Conservation (phyloP, 306 rosid species). For the Fagus crenata region DNA sequence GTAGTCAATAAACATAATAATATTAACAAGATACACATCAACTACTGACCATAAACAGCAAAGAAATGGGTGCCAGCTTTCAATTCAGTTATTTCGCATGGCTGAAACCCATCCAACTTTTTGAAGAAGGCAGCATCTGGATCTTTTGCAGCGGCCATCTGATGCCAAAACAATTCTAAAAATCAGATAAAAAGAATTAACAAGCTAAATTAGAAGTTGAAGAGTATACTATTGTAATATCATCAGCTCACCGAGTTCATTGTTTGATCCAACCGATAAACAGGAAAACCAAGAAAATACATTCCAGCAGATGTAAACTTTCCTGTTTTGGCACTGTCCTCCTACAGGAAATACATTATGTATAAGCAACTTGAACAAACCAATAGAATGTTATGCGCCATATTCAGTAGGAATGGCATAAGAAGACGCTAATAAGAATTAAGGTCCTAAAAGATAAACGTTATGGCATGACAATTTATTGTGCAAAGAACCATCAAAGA, state of each 20-base stretch:
- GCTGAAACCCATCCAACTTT: slow-evolving; percentile 91
- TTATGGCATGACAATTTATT: neutral
- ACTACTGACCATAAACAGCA: slow-evolving; percentile 81
- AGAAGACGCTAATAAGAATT: neutral
- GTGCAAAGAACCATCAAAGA: neutral
- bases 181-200: slow-evolving; percentile 25
- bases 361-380: slow-evolving; percentile 17
- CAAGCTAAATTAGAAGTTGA: slow-evolving; percentile 19
- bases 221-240: slow-evolving; percentile 2
- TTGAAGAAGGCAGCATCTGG: slow-evolving; percentile 92
- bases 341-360: slow-evolving; percentile 48
- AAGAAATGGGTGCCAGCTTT: slow-evolving; percentile 94
- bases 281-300: slow-evolving; percentile 98
- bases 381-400: slow-evolving; percentile 26
- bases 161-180: slow-evolving; percentile 28
- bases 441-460: neutral
- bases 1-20: slow-evolving; percentile 29
- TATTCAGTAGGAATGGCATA: neutral
- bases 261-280: slow-evolving; percentile 86
- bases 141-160: slow-evolving; percentile 93
- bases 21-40: slow-evolving; percentile 9
- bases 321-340: slow-evolving; percentile 85
- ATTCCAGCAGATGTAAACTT: slow-evolving; percentile 92
- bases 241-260: slow-evolving; percentile 67
- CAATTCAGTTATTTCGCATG: slow-evolving; percentile 84